Base-by-base conservation (phyloP, 192 early-diverging fungal genomes). In the Podila epicladia region DNA sequence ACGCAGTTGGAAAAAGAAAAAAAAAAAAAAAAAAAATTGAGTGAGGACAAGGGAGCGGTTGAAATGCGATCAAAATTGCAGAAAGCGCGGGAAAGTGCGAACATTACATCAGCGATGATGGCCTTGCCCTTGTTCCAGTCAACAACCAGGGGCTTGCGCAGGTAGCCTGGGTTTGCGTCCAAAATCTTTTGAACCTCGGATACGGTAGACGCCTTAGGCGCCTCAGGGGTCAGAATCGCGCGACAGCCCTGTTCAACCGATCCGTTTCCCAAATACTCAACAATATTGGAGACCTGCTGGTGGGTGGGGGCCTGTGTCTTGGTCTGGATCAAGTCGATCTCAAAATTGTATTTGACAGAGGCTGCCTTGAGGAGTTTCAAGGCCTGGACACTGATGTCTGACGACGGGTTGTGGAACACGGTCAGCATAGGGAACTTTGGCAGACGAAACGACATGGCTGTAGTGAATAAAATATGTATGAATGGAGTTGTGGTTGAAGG, bases 91-190 rank as follows among this genome's bases (percentile, higher is more conserved):
- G 33, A 33, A 33, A 33, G 3, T 33, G 33, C 33, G 45, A 58
- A n/a, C 58, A 66, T 60, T 64, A 80, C 77, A 45, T 69, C 70
- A 0, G 71, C 66, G 35, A 80, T 45, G 31, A 80, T 53, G 17
- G 77, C 77, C 50, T 41, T 69, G 62, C 71, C 62, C 5, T 60
- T 63, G 33, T 45, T 67, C 77, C 77, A 80, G 26, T 80, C 77
- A 19, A 80, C 67, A 13, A 80, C 24, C 57, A 80, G 32, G 0
- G 77, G 77, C 49, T 80, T 80, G 32, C 59, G 67, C 49, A 80
- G 28, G 15, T 37, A 80, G 11, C 3, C 20, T 33, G 77, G 77
- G 13, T 64, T 64, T 0, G 17, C 24, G 8, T 73, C 48, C 33
- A 80, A 31, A 6, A 69, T 61, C 61, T 64, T 37, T 61, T 80